Evolutionary conservation across 306 rosid species (phyloP).

Genomic region (Geum urbanum): DNA sequence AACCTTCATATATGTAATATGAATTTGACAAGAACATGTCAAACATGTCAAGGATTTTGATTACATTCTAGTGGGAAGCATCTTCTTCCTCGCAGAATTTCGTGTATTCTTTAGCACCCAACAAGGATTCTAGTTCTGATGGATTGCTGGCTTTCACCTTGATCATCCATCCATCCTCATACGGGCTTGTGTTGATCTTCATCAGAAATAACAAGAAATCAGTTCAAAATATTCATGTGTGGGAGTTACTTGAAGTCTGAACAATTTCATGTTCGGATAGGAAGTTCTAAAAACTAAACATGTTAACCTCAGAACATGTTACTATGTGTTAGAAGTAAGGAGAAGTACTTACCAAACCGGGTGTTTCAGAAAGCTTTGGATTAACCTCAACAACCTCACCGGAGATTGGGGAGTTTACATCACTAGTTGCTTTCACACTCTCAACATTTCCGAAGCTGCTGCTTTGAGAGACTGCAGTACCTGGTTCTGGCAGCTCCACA

Average conservation of each 20-base stretch:
- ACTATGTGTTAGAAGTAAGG: background rate
- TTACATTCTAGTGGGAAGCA: conserved; percentile 58
- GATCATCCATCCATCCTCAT: conserved; percentile 94
- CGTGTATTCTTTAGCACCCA: conserved; percentile 74
- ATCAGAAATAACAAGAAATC: conserved; percentile 8
- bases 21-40: conserved; percentile 29
- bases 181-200: conserved; percentile 80
- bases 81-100: conserved; percentile 84
- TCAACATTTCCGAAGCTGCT: conserved; percentile 82
- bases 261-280: background rate
- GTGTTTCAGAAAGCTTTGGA: conserved; percentile 51
- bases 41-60: conserved; percentile 15
- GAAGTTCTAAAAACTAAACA: background rate
- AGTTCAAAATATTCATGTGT: background rate
- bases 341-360: conserved; percentile 65
- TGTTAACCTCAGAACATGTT: background rate
- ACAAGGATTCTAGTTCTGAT: conserved; percentile 56
- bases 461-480: conserved; percentile 48
- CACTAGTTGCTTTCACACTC: conserved; percentile 97
- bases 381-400: conserved; percentile 88
- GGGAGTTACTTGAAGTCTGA: no score
- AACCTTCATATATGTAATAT: conserved; percentile 23
- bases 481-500: conserved; percentile 83
- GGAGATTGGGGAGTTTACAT: conserved; percentile 85
- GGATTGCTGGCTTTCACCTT: conserved; percentile 76